Conservation (phyloP, 2,329 filamentous ascomycete species). For the Botrytis hyacinthi region DNA sequence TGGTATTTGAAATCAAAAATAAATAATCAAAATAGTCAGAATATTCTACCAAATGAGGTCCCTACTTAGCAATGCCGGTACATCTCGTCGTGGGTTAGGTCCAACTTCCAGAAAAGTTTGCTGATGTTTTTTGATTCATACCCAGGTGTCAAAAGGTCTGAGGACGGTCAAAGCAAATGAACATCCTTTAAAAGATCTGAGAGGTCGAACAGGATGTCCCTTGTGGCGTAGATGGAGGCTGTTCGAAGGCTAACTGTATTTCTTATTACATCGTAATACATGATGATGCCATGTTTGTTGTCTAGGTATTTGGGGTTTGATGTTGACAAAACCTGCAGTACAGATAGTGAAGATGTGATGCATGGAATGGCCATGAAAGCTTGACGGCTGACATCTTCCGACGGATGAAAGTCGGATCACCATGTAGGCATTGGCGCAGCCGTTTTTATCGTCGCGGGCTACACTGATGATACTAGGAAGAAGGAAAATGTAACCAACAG, state of each 20-base stretch:
- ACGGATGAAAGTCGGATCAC: not conserved
- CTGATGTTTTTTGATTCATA: not conserved
- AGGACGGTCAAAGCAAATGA: not conserved
- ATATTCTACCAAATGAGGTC: not conserved
- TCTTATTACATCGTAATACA: not conserved
- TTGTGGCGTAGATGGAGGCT: not conserved
- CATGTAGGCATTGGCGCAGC: not conserved
- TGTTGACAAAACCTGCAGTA: not conserved
- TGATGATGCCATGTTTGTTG: not conserved
- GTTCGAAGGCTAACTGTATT: not conserved
- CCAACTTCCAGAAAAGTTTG: not conserved
- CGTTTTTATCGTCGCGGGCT: constrained; percentile 14
- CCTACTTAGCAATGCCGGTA: not conserved
- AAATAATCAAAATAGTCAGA: not conserved
- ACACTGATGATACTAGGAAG: constrained; percentile 1
- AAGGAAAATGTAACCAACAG: constrained; percentile 5
- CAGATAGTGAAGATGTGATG: not conserved
- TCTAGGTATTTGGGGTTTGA: not conserved
- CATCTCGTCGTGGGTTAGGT: not conserved
- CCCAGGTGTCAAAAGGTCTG: not conserved
- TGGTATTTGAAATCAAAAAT: not conserved
- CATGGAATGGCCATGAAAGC: not conserved
- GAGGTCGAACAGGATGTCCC: not conserved
- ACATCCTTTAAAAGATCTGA: constrained; percentile 4
- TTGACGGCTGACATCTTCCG: constrained; percentile 8